These are phyloP conservation scores for Lentinula detonsa DNA, from an alignment of 768 basidiomycete genomes.

Conservation along the genomic window DNA sequence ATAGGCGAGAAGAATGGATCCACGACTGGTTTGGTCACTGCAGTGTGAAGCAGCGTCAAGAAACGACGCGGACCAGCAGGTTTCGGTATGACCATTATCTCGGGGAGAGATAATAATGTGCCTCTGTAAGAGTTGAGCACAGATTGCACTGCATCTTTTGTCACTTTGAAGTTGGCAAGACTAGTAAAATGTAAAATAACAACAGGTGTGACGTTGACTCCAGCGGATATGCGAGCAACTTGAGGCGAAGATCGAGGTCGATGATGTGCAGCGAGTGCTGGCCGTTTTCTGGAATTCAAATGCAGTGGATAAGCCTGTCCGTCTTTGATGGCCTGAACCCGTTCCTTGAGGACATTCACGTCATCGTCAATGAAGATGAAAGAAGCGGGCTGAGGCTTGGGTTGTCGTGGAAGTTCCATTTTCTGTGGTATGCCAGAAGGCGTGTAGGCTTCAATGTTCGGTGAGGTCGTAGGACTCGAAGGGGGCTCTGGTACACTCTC, in stretches of 20 bases:
- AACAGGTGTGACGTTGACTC: constrained; percentile 21
- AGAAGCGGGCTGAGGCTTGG: constrained; percentile 26
- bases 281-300: constrained; percentile 49
- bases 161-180: constrained; percentile 79
- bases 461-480: constrained; percentile 6
- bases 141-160: constrained; percentile 81
- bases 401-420: constrained; percentile 14
- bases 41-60: constrained; percentile 88
- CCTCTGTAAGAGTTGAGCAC: constrained; percentile 43
- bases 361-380: constrained; percentile 95
- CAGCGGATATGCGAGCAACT: constrained; percentile 51
- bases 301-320: constrained; percentile 43
- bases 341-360: constrained; percentile 68
- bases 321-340: constrained; percentile 60
- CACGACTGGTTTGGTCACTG: constrained; percentile 76
- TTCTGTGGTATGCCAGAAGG: constrained; percentile 13
- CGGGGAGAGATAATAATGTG: constrained; percentile 43
- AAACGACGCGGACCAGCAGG: constrained; percentile 93
- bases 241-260: constrained; percentile 80
- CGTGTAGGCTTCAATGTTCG: constrained; percentile 7
- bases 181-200: constrained; percentile 91
- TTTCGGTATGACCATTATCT: constrained; percentile 96
- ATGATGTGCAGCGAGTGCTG: constrained; percentile 60
- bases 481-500: constrained; percentile 29
- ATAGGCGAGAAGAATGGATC: constrained; percentile 95